phyloP scores from a whole-genome alignment of 1,139 yeast genomes.

The Meyerozyma smithsonii region DNA sequence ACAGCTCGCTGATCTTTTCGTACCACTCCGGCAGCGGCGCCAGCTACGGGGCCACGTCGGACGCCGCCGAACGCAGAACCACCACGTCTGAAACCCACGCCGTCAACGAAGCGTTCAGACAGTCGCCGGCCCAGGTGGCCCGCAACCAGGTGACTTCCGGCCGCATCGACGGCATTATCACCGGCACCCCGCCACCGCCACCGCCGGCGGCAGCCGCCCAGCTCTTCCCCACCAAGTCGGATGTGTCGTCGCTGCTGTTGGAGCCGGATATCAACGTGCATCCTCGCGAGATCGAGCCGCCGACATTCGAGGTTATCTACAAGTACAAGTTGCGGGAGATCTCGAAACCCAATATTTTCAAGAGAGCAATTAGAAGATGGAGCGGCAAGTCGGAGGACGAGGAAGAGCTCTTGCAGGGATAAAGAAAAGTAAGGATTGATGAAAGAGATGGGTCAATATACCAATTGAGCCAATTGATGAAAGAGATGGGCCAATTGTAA shows the following conservation, averaged over 20 bases:
- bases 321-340: conserved; percentile 19
- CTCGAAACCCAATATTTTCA: neutral
- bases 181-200: conserved; percentile 23
- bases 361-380: neutral
- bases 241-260: conserved; percentile 9
- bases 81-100: conserved; percentile 15
- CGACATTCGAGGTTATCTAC: conserved; percentile 27
- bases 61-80: conserved; percentile 13
- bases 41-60: conserved; percentile 20
- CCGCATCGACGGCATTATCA: conserved; percentile 29
- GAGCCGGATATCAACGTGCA: conserved; percentile 13
- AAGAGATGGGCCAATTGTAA: too few relatives aligned
- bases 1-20: conserved; percentile 37
- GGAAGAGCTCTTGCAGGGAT: neutral
- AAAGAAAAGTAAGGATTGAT: neutral
- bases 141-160: conserved; percentile 31
- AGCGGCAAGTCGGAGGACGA: neutral
- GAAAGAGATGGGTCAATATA: too few relatives aligned
- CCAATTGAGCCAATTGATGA: too few relatives aligned
- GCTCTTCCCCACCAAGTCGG: conserved; percentile 22
- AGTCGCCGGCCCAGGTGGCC: conserved; percentile 36
- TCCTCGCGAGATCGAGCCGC: conserved; percentile 39
- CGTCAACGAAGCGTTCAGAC: conserved; percentile 20
- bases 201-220: conserved; percentile 12
- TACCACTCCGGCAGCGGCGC: conserved; percentile 31